Conservation (phyloP, 2,329 filamentous ascomycete genomes). For the Stromatinia cepivora region DNA sequence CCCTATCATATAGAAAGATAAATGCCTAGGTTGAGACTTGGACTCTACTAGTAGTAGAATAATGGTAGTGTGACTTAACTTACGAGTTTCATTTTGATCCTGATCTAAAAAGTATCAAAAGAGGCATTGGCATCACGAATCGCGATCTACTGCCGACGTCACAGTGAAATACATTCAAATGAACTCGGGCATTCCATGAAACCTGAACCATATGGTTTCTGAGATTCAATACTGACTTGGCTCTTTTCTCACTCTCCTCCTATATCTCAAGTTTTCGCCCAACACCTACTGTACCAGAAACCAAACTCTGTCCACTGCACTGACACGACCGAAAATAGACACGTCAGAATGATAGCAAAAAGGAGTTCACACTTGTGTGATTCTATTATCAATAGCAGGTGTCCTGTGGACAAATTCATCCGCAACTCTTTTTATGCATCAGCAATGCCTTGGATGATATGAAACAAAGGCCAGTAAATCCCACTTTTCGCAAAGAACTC, state of each 20-base stretch:
- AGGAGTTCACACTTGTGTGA: constrained; percentile 3
- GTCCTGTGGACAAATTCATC: no score
- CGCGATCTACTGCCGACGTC: background rate
- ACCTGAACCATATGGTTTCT: background rate
- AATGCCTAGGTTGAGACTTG: background rate
- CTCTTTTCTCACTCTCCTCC: background rate
- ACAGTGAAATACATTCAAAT: background rate
- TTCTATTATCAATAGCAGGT: constrained; percentile 10
- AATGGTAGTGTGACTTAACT: background rate
- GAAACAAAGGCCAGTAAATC: constrained; percentile 5
- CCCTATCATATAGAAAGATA: background rate
- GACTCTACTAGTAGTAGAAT: background rate
- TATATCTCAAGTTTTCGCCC: background rate
- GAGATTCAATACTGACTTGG: background rate
- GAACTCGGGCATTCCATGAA: background rate
- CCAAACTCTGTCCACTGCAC: background rate
- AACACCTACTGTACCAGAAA: background rate
- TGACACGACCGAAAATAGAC: constrained; percentile 4
- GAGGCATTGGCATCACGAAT: background rate
- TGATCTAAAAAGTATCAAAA: background rate
- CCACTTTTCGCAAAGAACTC: background rate
- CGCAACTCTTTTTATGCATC: background rate
- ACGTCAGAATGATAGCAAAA: constrained; percentile 5
- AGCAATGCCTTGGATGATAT: background rate
- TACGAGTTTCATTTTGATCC: constrained; percentile 1